These are phyloP conservation scores for Claviceps sp. DNA, from an alignment of 2,329 filamentous ascomycete genomes.

Conservation along the genomic window DNA sequence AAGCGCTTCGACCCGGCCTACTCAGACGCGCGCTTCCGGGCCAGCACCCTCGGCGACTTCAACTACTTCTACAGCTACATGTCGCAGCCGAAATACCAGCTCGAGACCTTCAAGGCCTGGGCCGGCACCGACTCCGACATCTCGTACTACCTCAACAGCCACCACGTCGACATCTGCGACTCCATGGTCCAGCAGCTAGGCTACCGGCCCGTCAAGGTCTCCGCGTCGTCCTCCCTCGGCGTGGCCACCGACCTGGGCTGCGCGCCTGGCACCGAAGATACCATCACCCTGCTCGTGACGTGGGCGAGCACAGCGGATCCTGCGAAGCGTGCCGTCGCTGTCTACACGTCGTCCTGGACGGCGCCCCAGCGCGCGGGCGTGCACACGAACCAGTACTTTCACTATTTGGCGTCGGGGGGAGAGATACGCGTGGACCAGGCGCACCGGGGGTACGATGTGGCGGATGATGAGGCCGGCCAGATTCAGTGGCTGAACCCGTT, in stretches of 20 bases:
- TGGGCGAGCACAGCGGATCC: slow-evolving; percentile 65
- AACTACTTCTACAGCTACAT: slow-evolving; percentile 98
- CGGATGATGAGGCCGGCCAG: slow-evolving; percentile 59
- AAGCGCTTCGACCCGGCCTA: slow-evolving; percentile 93
- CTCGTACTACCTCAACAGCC: slow-evolving; percentile 89
- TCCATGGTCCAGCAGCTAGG: slow-evolving; percentile 67
- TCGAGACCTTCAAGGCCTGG: slow-evolving; percentile 92
- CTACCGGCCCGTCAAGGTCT: slow-evolving; percentile 66
- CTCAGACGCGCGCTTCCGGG: slow-evolving; percentile 69
- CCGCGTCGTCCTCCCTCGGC: slow-evolving; percentile 63
- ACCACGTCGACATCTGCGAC: slow-evolving; percentile 88
- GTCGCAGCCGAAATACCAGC: slow-evolving; percentile 81
- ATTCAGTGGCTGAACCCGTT: slow-evolving; percentile 88
- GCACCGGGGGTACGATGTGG: slow-evolving; percentile 86
- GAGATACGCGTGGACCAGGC: slow-evolving; percentile 88
- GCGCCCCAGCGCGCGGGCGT: slow-evolving; percentile 85
- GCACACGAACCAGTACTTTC: slow-evolving; percentile 96
- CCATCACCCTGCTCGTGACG: slow-evolving; percentile 78
- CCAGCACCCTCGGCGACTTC: slow-evolving; percentile 73
- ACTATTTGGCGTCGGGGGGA: slow-evolving; percentile 74
- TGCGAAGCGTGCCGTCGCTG: slow-evolving; percentile 63
- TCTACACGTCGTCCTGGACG: slow-evolving; percentile 92
- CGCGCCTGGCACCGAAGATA: slow-evolving; percentile 72
- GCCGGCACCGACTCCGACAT: slow-evolving; percentile 87
- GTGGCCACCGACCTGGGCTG: slow-evolving; percentile 70